Conservation (phyloP, 192 early-diverging fungal genomes). For the Entomortierella chlamydospora region DNA sequence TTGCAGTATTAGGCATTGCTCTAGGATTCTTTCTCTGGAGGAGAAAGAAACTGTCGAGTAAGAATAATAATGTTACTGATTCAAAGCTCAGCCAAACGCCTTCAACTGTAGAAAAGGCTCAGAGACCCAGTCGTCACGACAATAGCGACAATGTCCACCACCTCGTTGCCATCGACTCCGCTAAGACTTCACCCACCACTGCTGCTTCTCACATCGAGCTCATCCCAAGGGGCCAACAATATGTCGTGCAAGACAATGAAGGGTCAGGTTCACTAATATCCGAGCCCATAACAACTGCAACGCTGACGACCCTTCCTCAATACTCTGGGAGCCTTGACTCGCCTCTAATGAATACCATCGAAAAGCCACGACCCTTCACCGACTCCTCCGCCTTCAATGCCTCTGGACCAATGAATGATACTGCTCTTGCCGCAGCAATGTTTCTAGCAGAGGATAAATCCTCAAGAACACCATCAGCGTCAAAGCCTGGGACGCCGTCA, state of each 20-base stretch:
- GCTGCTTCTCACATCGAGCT: background rate
- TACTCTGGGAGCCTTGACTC: background rate
- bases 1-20: slow-evolving; percentile 10
- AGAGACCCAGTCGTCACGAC: background rate
- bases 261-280: background rate
- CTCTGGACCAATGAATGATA: background rate
- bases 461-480: background rate
- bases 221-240: background rate
- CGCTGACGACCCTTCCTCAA: background rate
- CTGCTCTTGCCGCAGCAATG: slow-evolving; percentile 25
- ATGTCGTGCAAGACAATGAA: background rate
- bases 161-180: background rate
- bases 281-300: background rate
- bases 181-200: background rate
- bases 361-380: background rate
- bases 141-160: background rate
- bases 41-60: background rate
- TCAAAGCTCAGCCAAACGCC: background rate
- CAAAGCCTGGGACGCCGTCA: background rate
- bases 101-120: background rate
- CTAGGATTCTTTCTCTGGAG: slow-evolving; percentile 27
- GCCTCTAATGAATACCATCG: background rate
- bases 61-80: background rate
- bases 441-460: slow-evolving; percentile 21
- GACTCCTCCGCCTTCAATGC: too few species aligned